A percentile compares a stretch with the other conserved stretches of the same genome.
Evolutionary conservation across 129 eudicot species (phyloP).

Genomic region (Flaveria ramosissima): DNA sequence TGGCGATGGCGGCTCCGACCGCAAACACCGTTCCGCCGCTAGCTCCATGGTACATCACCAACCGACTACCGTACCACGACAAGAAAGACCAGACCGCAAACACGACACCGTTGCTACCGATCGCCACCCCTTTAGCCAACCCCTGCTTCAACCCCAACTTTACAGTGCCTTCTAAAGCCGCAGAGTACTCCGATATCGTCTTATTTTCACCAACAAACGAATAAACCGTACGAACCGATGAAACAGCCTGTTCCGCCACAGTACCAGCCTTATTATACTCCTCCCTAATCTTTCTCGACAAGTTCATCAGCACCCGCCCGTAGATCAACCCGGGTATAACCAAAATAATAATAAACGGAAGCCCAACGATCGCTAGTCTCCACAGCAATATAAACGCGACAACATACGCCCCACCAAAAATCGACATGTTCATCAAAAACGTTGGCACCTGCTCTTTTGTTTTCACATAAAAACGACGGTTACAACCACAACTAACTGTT

Average conservation of each 20-base stretch:
- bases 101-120: conserved; percentile 56
- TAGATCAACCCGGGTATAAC: conserved; percentile 55
- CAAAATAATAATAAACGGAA: conserved; percentile 47
- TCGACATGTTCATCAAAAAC: conserved; percentile 41
- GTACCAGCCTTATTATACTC: conserved; percentile 55
- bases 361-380: conserved; percentile 63
- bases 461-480: neutral
- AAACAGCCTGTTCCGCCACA: conserved; percentile 54
- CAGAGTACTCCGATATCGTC: conserved; percentile 44
- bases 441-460: conserved; percentile 42
- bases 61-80: conserved; percentile 50
- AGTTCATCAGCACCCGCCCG: conserved; percentile 44
- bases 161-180: conserved; percentile 58
- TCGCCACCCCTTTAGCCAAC: conserved; percentile 54
- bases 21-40: conserved; percentile 62
- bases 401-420: conserved; percentile 42
- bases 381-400: conserved; percentile 49
- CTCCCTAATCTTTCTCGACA: conserved; percentile 52
- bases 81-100: conserved; percentile 51
- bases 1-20: conserved; percentile 49
- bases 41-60: conserved; percentile 63
- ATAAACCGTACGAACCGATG: conserved; percentile 57
- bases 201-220: conserved; percentile 58
- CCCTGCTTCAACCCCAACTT: conserved; percentile 52
- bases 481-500: neutral